These are phyloP conservation scores for Rosa chinensis DNA, from an alignment of 306 rosid species.

Conservation along the genomic window DNA sequence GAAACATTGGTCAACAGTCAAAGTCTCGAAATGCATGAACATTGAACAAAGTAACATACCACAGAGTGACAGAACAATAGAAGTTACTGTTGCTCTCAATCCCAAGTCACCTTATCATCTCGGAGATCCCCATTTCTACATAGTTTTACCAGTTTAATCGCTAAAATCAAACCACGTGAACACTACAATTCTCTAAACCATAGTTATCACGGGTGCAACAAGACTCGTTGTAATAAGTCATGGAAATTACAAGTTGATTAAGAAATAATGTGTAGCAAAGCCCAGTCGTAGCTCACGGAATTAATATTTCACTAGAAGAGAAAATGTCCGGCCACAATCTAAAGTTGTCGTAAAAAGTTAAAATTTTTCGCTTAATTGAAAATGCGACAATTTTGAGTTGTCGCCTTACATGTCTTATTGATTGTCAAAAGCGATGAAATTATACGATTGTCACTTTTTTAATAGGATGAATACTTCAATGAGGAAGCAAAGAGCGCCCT, in stretches of 20 bases:
- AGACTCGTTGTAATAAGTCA: background rate
- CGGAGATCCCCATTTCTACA: background rate
- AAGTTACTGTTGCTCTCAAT: background rate
- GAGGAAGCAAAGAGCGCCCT: background rate
- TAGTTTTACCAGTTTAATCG: background rate
- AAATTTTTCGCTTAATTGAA: no score
- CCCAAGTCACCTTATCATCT: slow-evolving; percentile 6
- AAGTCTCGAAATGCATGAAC: background rate
- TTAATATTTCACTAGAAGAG: no score
- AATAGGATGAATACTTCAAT: background rate
- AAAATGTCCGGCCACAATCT: no score
- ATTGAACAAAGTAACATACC: background rate
- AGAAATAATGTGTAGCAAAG: background rate
- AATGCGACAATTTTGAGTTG: no score
- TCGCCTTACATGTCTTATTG: no score
- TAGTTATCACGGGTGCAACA: slow-evolving; percentile 1
- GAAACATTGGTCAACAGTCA: background rate
- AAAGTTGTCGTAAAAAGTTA: no score
- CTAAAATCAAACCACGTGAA: slow-evolving; percentile 10
- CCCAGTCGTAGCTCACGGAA: background rate
- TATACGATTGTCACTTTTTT: no score
- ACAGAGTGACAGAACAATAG: slow-evolving; percentile 3
- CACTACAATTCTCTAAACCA: background rate
- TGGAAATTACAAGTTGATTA: background rate
- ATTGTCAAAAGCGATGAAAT: no score